phyloP scores from a whole-genome alignment of 2,329 filamentous ascomycete genomes.

The Ascochyta viciae-villosae region DNA sequence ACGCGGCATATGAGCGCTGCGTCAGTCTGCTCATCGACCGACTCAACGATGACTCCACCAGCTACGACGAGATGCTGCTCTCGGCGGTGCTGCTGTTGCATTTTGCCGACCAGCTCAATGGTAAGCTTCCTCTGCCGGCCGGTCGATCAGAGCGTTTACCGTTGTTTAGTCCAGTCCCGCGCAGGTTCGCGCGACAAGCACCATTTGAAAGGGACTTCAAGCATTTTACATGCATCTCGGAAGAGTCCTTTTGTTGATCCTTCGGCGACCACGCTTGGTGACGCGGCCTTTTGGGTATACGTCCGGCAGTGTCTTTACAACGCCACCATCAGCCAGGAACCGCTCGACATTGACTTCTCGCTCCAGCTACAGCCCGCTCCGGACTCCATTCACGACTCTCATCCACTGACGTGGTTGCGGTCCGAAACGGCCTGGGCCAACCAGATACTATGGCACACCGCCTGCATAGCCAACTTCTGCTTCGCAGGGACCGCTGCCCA shows the following conservation, averaged over 20 bases:
- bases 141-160: too few species aligned
- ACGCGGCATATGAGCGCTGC: slow-evolving; percentile 35
- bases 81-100: slow-evolving; percentile 42
- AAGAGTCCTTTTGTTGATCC: slow-evolving; percentile 34
- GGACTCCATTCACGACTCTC: slow-evolving; percentile 22
- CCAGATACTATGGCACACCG: slow-evolving; percentile 39
- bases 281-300: slow-evolving; percentile 45
- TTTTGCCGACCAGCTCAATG: slow-evolving; percentile 41
- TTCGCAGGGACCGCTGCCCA: slow-evolving; percentile 25
- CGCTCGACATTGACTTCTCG: slow-evolving; percentile 38
- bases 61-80: slow-evolving; percentile 37
- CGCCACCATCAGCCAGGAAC: slow-evolving; percentile 40
- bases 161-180: neutral
- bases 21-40: slow-evolving; percentile 38
- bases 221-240: slow-evolving; percentile 38
- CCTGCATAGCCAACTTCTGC: slow-evolving; percentile 38
- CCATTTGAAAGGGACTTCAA: slow-evolving; percentile 38
- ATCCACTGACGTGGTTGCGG: slow-evolving; percentile 32
- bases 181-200: slow-evolving; percentile 34
- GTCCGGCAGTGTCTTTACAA: slow-evolving; percentile 43
- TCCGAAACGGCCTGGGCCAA: slow-evolving; percentile 42
- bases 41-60: slow-evolving; percentile 28
- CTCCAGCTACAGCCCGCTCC: slow-evolving; percentile 31
- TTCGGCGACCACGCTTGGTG: slow-evolving; percentile 37
- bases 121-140: slow-evolving; percentile 7